These are phyloP conservation scores for Pseudocohnilembus persalinus DNA, from an alignment of 169 alveolate genomes.

Conservation along the genomic window DNA sequence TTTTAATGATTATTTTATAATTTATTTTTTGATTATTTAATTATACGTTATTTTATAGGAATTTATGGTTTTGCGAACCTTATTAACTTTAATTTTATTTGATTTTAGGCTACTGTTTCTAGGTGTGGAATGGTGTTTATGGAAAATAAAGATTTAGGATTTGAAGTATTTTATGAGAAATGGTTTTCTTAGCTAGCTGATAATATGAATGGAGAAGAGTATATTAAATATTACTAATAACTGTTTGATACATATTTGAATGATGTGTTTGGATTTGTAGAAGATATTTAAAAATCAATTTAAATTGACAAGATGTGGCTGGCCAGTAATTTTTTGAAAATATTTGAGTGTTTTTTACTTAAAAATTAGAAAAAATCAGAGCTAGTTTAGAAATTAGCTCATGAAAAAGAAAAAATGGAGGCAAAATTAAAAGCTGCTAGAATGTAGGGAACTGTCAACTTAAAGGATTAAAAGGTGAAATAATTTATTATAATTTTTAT, in stretches of 20 bases:
- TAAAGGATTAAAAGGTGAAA: conserved; percentile 37
- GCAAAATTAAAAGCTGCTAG: conserved; percentile 49
- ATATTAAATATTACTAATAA: conserved; percentile 12
- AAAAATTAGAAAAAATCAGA: conserved; percentile 61
- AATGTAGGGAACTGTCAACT: conserved; percentile 56
- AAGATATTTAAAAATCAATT: conserved; percentile 26
- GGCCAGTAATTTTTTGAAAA: conserved; percentile 50
- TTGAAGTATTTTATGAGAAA: conserved; percentile 46
- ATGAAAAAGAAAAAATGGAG: conserved; percentile 57
- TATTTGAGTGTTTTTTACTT: conserved; percentile 60
- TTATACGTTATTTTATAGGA: no score
- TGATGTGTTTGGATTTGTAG: conserved; percentile 10
- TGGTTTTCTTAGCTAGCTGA: conserved; percentile 62
- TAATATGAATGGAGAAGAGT: conserved; percentile 25
- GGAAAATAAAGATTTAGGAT: conserved; percentile 59
- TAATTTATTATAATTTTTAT: no score
- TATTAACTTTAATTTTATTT: no score
- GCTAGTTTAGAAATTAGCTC: conserved; percentile 54
- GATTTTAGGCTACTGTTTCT: conserved; percentile 69
- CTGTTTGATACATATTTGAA: conserved; percentile 22
- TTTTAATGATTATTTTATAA: no score
- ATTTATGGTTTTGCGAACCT: no score
- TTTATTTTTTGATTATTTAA: no score
- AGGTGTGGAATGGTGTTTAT: conserved; percentile 82
- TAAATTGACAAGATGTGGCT: conserved; percentile 54